Percentiles rank a stretch among this genome's conserved stretches.
Conservation (phyloP, 768 basidiomycete species). For the Wakefieldia striispora region DNA sequence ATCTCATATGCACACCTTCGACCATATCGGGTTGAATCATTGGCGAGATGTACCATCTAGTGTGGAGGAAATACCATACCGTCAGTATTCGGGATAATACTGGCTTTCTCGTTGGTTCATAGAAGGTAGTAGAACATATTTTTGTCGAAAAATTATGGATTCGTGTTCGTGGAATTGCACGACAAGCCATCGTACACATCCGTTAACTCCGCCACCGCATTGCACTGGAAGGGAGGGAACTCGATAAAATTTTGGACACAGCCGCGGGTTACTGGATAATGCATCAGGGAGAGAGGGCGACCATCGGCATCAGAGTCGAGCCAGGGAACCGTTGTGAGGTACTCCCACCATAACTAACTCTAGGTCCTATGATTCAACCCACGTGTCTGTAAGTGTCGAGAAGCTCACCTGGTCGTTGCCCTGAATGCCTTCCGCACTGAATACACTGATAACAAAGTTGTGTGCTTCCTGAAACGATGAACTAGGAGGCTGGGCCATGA, state of each 20-base stretch:
- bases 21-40: too few species aligned
- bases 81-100: conserved; percentile 60
- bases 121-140: conserved; percentile 33
- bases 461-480: conserved; percentile 56
- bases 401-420: too few species aligned
- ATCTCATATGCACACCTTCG: too few species aligned
- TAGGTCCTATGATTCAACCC: too few species aligned
- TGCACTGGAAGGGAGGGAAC: conserved; percentile 45
- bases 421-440: too few species aligned
- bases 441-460: conserved; percentile 55
- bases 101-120: conserved; percentile 13
- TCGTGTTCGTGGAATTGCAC: conserved; percentile 55
- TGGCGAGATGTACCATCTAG: too few species aligned
- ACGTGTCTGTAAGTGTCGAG: too few species aligned
- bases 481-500: conserved; percentile 63
- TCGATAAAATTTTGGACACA: conserved; percentile 19
- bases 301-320: conserved; percentile 49
- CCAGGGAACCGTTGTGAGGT: conserved; percentile 27
- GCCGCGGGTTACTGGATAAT: conserved; percentile 24
- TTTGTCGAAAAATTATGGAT: conserved; percentile 47
- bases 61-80: conserved; percentile 31
- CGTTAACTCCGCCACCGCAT: conserved; percentile 45
- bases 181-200: conserved; percentile 56
- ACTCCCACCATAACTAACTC: conserved; percentile 41
- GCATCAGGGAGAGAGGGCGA: conserved; percentile 53